Evolutionary conservation across 2,329 filamentous ascomycete genomes (phyloP).

Genomic region (Colletotrichum trifolii): DNA sequence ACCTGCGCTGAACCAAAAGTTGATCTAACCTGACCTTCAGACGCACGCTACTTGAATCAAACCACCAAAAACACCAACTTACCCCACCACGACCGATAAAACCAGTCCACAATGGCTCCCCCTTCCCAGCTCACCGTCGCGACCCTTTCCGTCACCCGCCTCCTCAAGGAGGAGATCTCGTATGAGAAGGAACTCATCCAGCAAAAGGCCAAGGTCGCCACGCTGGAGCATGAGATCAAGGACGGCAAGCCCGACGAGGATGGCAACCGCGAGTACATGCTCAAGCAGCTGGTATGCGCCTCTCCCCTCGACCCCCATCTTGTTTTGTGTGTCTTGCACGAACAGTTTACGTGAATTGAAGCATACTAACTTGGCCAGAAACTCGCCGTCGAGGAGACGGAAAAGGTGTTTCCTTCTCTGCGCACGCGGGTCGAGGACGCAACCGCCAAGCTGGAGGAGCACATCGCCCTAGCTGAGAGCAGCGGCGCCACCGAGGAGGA

Average conservation of each 20-base stretch:
- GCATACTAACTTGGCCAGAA: constrained; percentile 60
- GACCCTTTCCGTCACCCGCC: constrained; percentile 80
- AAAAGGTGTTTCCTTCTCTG: constrained; percentile 81
- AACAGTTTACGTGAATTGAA: neutral
- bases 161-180: constrained; percentile 90
- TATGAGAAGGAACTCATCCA: constrained; percentile 87
- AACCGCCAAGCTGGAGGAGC: constrained; percentile 77
- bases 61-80: neutral
- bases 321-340: neutral
- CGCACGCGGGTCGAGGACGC: constrained; percentile 77
- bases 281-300: constrained; percentile 84
- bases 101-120: constrained; percentile 71
- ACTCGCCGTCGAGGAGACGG: constrained; percentile 87
- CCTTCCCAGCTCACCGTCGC: constrained; percentile 82
- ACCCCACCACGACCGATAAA: constrained; percentile 2
- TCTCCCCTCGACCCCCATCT: constrained; percentile 3
- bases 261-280: constrained; percentile 79
- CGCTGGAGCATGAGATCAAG: constrained; percentile 71
- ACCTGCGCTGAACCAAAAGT: too few species aligned
- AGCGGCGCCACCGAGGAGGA: constrained; percentile 59
- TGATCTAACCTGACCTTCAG: constrained; percentile 1
- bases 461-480: constrained; percentile 74
- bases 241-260: constrained; percentile 65
- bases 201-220: constrained; percentile 78
- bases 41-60: neutral